Base-by-base conservation (phyloP, 805 yeast species). In the Yarrowia porcina region DNA sequence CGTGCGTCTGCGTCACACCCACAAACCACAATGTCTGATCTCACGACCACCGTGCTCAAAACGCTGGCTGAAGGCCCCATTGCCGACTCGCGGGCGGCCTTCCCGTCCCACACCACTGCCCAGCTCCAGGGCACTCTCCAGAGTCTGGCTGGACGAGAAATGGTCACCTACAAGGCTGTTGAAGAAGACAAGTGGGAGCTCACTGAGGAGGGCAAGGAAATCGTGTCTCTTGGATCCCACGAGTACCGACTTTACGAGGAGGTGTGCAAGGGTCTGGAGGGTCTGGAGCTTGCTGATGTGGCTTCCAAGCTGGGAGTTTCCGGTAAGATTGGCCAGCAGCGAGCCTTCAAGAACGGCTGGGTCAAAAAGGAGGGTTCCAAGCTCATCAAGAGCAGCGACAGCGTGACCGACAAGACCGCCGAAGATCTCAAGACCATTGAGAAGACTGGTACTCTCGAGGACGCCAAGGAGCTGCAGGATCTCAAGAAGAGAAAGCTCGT, bases 281-380 rank as follows among this genome's bases (percentile, higher is more conserved):
- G 93, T 36, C 80, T 94, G 70, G 89, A 88, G 72, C 86, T 94
- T 69, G 74, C 88, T 23, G 97, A 93, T 18, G 76, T 77, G 35
- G 70, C 70, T 57, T 73, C 85, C 63, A 82, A 87, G 67, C 79
- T 93, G 76, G 97, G 97, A 63, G 84, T 84, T 65, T 47, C 65
- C 21, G 98, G 97, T 66, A 86, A 87, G 69, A 82, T 93, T 67
- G 99, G 99, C 66, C 99, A 94, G 78, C 96, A 96, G 69, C 86
- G 92, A 71, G 99, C 98, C 17, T 96, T 94, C 83, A 93, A 91
- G 76, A 92, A 92, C 75, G 96, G 96, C 42, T 94, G 99, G 99
- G 86, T 94, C 70, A 78, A 83, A 67, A 94, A 96, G 74, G 89
- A 87, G 64, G 96, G 93, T 64, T 96, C 89, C 69, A 84, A 81